A percentile compares a stretch with the other conserved stretches of the same genome.
phyloP scores from a whole-genome alignment of 306 rosid genomes.

The Potentilla sterilis region DNA sequence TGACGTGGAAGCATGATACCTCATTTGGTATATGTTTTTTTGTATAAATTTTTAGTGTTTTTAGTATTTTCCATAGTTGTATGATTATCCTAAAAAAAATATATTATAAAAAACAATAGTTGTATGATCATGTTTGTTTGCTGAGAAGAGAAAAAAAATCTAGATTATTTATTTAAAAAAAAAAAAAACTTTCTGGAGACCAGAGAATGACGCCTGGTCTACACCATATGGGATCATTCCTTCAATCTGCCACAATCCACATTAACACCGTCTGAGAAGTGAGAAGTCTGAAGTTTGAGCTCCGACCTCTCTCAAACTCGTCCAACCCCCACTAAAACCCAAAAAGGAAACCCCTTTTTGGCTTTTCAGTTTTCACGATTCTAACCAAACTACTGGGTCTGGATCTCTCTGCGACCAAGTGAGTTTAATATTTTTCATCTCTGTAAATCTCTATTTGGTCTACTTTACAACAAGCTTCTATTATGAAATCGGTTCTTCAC shows the following conservation, averaged over 20 bases:
- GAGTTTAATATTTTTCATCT: neutral
- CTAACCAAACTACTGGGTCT: neutral
- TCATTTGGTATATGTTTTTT: too few species aligned
- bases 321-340: neutral
- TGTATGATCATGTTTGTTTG: too few species aligned
- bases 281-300: neutral
- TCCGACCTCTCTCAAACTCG: neutral
- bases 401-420: constrained; percentile 15
- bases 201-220: neutral
- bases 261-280: neutral
- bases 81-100: too few species aligned
- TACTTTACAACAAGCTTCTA: neutral
- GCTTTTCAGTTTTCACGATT: neutral
- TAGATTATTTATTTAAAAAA: too few species aligned
- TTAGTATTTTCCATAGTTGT: too few species aligned
- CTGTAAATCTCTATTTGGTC: neutral
- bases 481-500: neutral
- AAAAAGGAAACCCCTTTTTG: neutral
- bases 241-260: neutral
- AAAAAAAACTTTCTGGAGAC: neutral
- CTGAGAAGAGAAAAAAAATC: too few species aligned
- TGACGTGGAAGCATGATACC: too few species aligned
- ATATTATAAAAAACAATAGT: too few species aligned
- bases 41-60: too few species aligned
- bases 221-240: neutral